These are phyloP conservation scores for Hortaea sp. DNA, from an alignment of 2,329 filamentous ascomycete genomes.

Conservation along the genomic window DNA sequence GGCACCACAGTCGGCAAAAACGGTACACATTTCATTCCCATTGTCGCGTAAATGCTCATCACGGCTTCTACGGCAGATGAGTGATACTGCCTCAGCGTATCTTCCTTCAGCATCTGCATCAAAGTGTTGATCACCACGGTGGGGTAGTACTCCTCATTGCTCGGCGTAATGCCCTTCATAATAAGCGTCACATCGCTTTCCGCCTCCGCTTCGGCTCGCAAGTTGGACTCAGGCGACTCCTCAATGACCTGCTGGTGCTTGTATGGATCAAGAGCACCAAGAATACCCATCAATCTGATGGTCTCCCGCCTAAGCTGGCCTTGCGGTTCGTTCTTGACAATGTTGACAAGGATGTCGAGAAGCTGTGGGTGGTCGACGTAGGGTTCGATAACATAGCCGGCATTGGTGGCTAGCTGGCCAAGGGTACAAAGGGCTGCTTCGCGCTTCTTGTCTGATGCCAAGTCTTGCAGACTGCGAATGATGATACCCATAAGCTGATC, in stretches of 20 bases:
- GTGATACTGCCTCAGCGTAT: constrained; percentile 81
- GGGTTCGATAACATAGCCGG: constrained; percentile 93
- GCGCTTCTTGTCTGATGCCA: constrained; percentile 80
- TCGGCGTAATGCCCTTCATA: constrained; percentile 94
- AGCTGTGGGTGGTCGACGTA: constrained; percentile 93
- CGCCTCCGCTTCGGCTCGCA: constrained; percentile 53
- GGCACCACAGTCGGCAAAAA: constrained; percentile 92
- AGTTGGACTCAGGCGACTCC: constrained; percentile 70
- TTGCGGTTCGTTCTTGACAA: constrained; percentile 86
- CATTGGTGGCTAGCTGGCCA: constrained; percentile 87
- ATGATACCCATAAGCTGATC: constrained; percentile 90
- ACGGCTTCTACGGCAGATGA: constrained; percentile 93
- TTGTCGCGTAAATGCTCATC: constrained; percentile 96
- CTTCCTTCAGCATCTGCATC: constrained; percentile 82
- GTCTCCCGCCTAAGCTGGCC: constrained; percentile 83
- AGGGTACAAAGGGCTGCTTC: constrained; percentile 85
- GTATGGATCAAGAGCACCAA: constrained; percentile 91
- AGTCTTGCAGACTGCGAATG: constrained; percentile 84
- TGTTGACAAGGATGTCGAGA: constrained; percentile 82
- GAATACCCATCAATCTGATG: constrained; percentile 90
- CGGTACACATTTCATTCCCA: constrained; percentile 90
- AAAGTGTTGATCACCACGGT: constrained; percentile 96
- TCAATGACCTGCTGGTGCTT: constrained; percentile 94
- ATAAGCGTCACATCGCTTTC: constrained; percentile 93
- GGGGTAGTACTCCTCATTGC: constrained; percentile 96